These are phyloP conservation scores for Pichia sp. DNA, from an alignment of 1,139 yeast species.

Conservation along the genomic window DNA sequence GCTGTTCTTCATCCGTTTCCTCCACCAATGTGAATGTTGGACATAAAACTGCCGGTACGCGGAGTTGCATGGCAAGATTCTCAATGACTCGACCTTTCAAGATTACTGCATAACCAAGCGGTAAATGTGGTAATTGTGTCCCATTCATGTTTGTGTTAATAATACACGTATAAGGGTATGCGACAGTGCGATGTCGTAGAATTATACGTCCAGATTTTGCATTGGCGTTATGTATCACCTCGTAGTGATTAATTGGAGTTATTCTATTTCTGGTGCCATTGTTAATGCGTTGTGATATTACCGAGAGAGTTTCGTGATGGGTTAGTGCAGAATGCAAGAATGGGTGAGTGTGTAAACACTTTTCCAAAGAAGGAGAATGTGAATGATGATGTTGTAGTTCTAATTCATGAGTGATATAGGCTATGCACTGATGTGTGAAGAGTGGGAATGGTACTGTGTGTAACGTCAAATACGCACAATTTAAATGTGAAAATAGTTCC, in stretches of 20 bases:
- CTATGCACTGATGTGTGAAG: no score
- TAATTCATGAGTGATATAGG: no score
- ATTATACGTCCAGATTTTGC: slow-evolving; percentile 18
- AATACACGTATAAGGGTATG: slow-evolving; percentile 25
- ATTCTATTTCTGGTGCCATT: slow-evolving; percentile 49
- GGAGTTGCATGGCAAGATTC: no score
- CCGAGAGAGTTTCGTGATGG: slow-evolving; percentile 40
- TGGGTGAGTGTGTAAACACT: slow-evolving; percentile 32
- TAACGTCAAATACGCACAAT: no score
- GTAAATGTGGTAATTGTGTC: slow-evolving; percentile 7
- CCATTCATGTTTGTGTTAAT: slow-evolving; percentile 15
- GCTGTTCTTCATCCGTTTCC: no score
- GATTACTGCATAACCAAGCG: slow-evolving; percentile 41
- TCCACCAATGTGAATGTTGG: no score
- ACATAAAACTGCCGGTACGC: slow-evolving; percentile 18
- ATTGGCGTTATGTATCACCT: slow-evolving; percentile 38
- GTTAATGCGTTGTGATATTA: no score
- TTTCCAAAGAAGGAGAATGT: no score
- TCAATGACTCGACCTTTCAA: slow-evolving; percentile 48
- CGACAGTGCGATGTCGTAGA: slow-evolving; percentile 19
- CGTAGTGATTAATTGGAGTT: slow-evolving; percentile 43
- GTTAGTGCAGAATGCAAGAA: slow-evolving; percentile 48
- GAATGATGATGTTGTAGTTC: no score
- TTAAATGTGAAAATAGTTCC: no score
- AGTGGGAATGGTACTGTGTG: no score